Base-by-base conservation (phyloP, 441 rosid genomes). In the Biscutella laevigata region DNA sequence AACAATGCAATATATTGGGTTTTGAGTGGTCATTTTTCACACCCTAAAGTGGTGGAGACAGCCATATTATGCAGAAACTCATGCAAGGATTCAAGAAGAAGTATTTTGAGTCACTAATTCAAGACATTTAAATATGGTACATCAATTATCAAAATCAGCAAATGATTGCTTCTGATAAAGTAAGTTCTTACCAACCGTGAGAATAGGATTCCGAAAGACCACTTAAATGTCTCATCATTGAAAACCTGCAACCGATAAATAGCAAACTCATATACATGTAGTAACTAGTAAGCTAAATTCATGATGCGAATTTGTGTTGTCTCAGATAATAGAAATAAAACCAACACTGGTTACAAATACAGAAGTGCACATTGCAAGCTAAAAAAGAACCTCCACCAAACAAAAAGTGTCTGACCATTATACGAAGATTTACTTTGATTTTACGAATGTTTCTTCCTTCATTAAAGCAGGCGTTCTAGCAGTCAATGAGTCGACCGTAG, bases 131-230 rank as follows among this genome's bases (percentile, higher is more conserved):
- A 11, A 0, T 8, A 6, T 8, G 6, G 29, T 36, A 37, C 4
- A 35, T 43, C 8, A 38, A 27, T 12, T 9, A 27, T 52, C 25
- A 38, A 29, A 13, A 52, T 12, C 51, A 59, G 43, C 2, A 49
- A 48, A 21, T 29, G 36, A 44, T 15, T 41, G 52, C 33, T 54
- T 39, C 40, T 27, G 12, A 48, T 45, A 42, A 15, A 41, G 51
- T 13, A 44, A n/a, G 32, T 34, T 33, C 71, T 79, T 72, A 91
- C 98, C 91, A 91, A 73, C 47, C 96, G 89, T 22, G 98, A 92
- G 82, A 92, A 88, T 25, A 92, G 83, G 60, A 92, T 92, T 39
- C 98, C 96, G 50, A 92, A 88, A 30, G 98, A 88, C 98, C 98
- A 92, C 61, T 62, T 85, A 82, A 92, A 92, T 10, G 89, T 80